Percentiles rank a stretch among this genome's conserved stretches.
Evolutionary conservation across 306 rosid species (phyloP).

Genomic region (Cucumis hystrix): DNA sequence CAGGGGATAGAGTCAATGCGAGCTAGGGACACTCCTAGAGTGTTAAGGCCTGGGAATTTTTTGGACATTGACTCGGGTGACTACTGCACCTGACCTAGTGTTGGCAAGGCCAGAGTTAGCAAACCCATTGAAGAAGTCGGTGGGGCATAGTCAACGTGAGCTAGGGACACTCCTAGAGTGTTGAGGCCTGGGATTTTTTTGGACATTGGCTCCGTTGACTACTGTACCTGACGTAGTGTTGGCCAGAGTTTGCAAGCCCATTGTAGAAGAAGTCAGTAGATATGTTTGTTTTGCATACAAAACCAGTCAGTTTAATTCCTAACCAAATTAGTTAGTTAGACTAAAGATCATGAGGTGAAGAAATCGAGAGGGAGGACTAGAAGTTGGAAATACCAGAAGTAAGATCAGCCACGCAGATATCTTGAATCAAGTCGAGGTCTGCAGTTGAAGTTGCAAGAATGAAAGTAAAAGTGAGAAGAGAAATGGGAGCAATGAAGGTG

Average conservation of each 20-base stretch:
- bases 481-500: background rate
- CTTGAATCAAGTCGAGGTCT: constrained; percentile 85
- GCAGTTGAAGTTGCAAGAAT: constrained; percentile 22
- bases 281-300: constrained; percentile 50
- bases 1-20: constrained; percentile 80
- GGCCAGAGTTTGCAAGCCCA: constrained; percentile 40
- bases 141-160: constrained; percentile 70
- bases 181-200: constrained; percentile 66
- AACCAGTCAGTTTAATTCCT: constrained; percentile 65
- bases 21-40: constrained; percentile 65
- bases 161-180: constrained; percentile 69
- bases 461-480: background rate
- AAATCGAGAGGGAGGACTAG: background rate
- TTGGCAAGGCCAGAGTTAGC: constrained; percentile 49
- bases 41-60: constrained; percentile 75
- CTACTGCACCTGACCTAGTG: constrained; percentile 55
- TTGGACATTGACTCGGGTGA: constrained; percentile 23
- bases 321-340: background rate
- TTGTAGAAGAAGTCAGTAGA: constrained; percentile 49
- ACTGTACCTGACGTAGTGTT: constrained; percentile 58
- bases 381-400: constrained; percentile 29
- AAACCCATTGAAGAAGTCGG: constrained; percentile 47
- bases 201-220: constrained; percentile 63
- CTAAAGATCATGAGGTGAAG: background rate
- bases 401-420: constrained; percentile 78